phyloP scores from a whole-genome alignment of 495 filamentous ascomycete genomes.

The Xylaria acuta region DNA sequence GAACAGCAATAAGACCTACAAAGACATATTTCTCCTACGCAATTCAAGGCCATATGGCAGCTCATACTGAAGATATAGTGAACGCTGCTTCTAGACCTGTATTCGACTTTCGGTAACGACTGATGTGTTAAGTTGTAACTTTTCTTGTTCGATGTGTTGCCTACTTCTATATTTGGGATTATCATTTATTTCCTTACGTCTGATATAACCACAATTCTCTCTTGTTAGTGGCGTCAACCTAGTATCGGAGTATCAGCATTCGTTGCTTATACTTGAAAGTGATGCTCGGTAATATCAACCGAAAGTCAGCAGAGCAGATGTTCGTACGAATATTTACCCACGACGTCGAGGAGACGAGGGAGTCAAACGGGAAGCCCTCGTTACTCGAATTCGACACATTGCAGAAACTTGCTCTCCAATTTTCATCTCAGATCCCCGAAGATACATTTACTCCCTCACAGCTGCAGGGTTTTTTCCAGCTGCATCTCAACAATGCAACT shows the following conservation, averaged over 20 bases:
- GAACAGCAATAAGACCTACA: background rate
- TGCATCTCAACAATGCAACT: slow-evolving; percentile 58
- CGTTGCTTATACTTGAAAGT: slow-evolving; percentile 72
- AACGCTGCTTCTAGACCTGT: too few relatives aligned
- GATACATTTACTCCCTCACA: slow-evolving; percentile 68
- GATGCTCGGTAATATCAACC: slow-evolving; percentile 59
- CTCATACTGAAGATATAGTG: too few relatives aligned
- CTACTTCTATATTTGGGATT: too few relatives aligned
- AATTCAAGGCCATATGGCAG: background rate
- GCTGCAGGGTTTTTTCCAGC: slow-evolving; percentile 69
- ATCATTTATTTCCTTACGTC: too few relatives aligned
- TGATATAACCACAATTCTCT: too few relatives aligned
- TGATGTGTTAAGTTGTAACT: too few relatives aligned
- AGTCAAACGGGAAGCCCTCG: slow-evolving; percentile 11
- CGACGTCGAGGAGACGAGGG: slow-evolving; percentile 28
- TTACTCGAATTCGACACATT: slow-evolving; percentile 41
- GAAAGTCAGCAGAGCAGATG: slow-evolving; percentile 52
- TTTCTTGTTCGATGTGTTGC: too few relatives aligned
- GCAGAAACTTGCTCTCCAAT: slow-evolving; percentile 54
- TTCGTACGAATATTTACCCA: slow-evolving; percentile 57
- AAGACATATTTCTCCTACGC: too few relatives aligned
- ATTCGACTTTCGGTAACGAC: too few relatives aligned
- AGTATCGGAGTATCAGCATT: too few relatives aligned
- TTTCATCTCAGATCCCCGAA: slow-evolving; percentile 58
- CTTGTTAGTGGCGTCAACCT: too few relatives aligned